Conservation (phyloP, 2,329 filamentous ascomycete genomes). For the Paraphaeosphaeria sporulosa region DNA sequence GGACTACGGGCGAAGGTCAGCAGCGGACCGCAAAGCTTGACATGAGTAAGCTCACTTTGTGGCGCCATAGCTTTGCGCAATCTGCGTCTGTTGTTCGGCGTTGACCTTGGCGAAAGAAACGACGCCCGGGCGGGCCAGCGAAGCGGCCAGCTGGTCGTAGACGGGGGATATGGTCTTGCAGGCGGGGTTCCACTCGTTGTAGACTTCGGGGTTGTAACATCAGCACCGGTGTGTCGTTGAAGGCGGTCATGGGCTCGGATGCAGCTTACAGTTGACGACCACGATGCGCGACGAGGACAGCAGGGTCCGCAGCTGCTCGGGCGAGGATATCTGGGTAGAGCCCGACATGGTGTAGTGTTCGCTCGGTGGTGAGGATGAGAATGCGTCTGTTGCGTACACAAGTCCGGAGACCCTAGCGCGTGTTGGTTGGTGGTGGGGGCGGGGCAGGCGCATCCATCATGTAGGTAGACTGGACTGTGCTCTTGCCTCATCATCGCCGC, state of each 20-base stretch:
- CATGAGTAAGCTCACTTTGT: constrained; percentile 60
- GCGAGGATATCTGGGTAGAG: constrained; percentile 53
- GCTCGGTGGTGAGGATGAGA: constrained; percentile 20
- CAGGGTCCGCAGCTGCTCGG: constrained; percentile 59
- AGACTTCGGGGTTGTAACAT: constrained; percentile 66
- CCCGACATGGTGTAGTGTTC: constrained; percentile 50
- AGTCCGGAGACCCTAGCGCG: constrained; percentile 11
- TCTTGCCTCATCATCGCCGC: constrained; percentile 9
- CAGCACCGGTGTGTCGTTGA: constrained; percentile 26
- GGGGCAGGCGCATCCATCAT: constrained; percentile 15
- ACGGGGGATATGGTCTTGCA: constrained; percentile 85
- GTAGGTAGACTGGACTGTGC: constrained; percentile 22
- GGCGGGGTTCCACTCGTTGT: constrained; percentile 84
- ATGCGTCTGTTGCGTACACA: constrained; percentile 3
- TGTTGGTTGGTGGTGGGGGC: constrained; percentile 23
- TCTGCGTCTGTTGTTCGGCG: constrained; percentile 76
- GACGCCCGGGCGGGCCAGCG: constrained; percentile 73
- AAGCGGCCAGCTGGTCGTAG: constrained; percentile 77
- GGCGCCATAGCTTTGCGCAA: constrained; percentile 77
- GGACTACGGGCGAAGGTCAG: constrained; percentile 58
- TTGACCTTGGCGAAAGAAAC: constrained; percentile 91
- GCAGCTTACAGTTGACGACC: constrained; percentile 82
- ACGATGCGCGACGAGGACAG: constrained; percentile 79
- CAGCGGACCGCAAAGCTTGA: constrained; percentile 6
- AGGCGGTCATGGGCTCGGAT: constrained; percentile 15